Evolutionary conservation across 805 yeast genomes (phyloP).

Genomic region (Monosporozyma yasuniensis): DNA sequence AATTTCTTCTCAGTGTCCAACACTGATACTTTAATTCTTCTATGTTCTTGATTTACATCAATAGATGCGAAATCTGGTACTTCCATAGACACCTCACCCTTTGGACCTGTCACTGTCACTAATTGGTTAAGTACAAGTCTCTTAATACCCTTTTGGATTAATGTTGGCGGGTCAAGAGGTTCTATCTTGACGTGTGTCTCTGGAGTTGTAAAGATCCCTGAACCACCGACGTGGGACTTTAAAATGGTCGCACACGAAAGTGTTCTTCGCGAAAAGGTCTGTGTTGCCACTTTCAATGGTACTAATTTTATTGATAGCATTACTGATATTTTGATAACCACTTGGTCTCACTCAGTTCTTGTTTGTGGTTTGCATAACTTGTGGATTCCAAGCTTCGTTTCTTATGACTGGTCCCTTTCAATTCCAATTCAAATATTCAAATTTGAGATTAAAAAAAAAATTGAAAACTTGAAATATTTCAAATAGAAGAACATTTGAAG

Average conservation of each 20-base stretch:
- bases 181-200: slow-evolving; percentile 41
- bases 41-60: slow-evolving; percentile 27
- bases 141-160: slow-evolving; percentile 59
- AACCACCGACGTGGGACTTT: slow-evolving; percentile 67
- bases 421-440: not conserved
- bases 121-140: slow-evolving; percentile 41
- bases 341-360: too few relatives aligned
- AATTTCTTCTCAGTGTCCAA: slow-evolving; percentile 45
- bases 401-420: not conserved
- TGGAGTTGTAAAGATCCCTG: slow-evolving; percentile 61
- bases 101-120: slow-evolving; percentile 65
- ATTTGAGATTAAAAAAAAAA: not conserved
- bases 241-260: not conserved
- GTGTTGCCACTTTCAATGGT: not conserved
- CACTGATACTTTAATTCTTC: slow-evolving; percentile 47
- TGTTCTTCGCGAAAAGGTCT: not conserved
- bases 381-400: not conserved
- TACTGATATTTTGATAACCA: not conserved
- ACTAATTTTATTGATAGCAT: not conserved
- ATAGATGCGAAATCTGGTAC: slow-evolving; percentile 60
- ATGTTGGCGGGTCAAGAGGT: slow-evolving; percentile 43
- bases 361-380: not conserved
- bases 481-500: slow-evolving; percentile 2
- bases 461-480: not conserved
- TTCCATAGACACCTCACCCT: slow-evolving; percentile 53